Evolutionary conservation across 2,329 filamentous ascomycete species (phyloP), one percentile per base, ranked within the genome.

Genomic region (Epicoccum sorghinum): DNA sequence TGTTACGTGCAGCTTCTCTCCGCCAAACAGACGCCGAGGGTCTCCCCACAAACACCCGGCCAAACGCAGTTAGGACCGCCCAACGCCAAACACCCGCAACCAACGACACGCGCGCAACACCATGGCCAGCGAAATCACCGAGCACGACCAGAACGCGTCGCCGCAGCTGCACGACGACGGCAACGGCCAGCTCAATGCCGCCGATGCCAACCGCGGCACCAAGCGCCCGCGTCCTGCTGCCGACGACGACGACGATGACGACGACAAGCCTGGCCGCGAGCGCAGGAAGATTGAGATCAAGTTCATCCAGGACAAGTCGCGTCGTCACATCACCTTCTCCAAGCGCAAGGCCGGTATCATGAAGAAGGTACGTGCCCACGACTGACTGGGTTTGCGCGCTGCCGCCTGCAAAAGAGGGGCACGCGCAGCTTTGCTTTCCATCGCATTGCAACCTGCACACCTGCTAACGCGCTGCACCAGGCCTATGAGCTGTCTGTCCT

Each of bases 211-310:
- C 77, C 91, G 93, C 75, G 92, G 91, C 76, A 85, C 92, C 79
- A 98, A 98, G 85, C 92, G 93, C 69, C 86, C 85, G 77, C 91
- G 95, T 74, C 87, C 90, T 61, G 80, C 89, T 67, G 75, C 88
- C 70, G 93, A 98, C 75, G 95, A 98, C 74, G 95, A 98, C 65
- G 93, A 98, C 64, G 95, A 98, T 63, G 93, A 98, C 68, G 93
- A 96, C 68, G 93, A 97, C 78, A 98, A 98, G 86, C 91, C 91
- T 61, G 92, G 92, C 73, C 93, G 95, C 78, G 95, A 98, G 85
- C 89, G 95, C 75, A 88, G 95, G 81, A 99, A 99, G 89, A 99
- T 99, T 72, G 95, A 99, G 80, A 99, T 99, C 82, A 99, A 99
- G 85, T 99, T 99, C 82, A 99, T 99, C 78, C 93, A 93, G 79